Percentiles rank a stretch among this genome's conserved stretches.
phyloP scores from a whole-genome alignment of 495 filamentous ascomycete genomes.

The Cenococcum geophilum region DNA sequence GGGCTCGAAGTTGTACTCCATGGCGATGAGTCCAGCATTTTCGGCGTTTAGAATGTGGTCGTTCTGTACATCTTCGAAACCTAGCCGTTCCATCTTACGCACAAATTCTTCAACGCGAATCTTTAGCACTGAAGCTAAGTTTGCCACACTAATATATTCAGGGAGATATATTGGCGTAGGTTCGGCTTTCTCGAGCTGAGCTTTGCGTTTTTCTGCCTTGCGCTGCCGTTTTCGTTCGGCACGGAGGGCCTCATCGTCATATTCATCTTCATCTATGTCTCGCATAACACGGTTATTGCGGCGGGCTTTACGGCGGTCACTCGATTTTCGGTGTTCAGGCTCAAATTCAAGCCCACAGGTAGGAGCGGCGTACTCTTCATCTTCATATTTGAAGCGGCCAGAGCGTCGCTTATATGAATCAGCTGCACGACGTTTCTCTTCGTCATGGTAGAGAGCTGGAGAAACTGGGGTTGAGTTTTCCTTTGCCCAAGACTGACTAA shows the following conservation, averaged over 20 bases:
- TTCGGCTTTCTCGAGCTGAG: conserved; percentile 32
- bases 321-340: background rate
- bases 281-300: conserved; percentile 9
- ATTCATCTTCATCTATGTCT: conserved; percentile 22
- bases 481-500: background rate
- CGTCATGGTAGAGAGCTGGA: conserved; percentile 9
- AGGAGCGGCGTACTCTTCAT: background rate
- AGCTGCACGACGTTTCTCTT: conserved; percentile 9
- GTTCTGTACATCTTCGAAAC: conserved; percentile 73
- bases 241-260: conserved; percentile 10
- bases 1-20: conserved; percentile 90
- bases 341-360: background rate
- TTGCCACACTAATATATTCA: conserved; percentile 81
- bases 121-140: conserved; percentile 71
- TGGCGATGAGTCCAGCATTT: conserved; percentile 80
- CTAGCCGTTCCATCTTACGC: conserved; percentile 64
- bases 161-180: conserved; percentile 70
- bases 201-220: conserved; percentile 45
- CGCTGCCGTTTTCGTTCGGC: conserved; percentile 41
- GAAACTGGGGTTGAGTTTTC: background rate
- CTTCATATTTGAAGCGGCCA: conserved; percentile 1
- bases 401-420: conserved; percentile 1
- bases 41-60: conserved; percentile 85
- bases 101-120: conserved; percentile 69
- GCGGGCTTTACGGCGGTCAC: background rate